These are phyloP conservation scores for Amoeboaphelidium occidentale DNA, from an alignment of 371 early-diverging fungal genomes.

Conservation along the genomic window DNA sequence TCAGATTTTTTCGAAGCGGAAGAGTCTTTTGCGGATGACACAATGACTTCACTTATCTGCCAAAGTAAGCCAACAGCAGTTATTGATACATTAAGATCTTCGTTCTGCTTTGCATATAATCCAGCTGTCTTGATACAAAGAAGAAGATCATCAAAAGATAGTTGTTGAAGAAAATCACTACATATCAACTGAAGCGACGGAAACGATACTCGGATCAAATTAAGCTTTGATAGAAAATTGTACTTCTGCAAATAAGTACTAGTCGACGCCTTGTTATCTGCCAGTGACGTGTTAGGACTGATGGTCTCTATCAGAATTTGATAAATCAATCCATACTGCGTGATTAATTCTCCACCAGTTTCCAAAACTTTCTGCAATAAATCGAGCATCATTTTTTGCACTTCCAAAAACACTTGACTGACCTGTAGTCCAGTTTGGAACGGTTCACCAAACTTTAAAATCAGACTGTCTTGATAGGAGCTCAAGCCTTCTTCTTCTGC, in stretches of 20 bases:
- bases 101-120: conserved; percentile 51
- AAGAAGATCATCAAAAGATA: conserved; percentile 44
- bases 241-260: no score
- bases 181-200: conserved; percentile 84
- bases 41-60: conserved; percentile 33
- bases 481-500: no score
- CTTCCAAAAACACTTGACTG: conserved; percentile 34
- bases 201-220: conserved; percentile 60
- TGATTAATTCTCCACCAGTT: conserved; percentile 65
- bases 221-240: no score
- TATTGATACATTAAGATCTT: conserved; percentile 80
- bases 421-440: no score
- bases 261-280: no score
- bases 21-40: conserved; percentile 5
- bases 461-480: no score
- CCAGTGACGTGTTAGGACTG: no score
- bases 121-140: conserved; percentile 59
- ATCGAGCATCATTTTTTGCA: conserved; percentile 60
- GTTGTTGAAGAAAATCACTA: conserved; percentile 61
- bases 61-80: conserved; percentile 79
- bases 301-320: no score
- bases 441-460: no score
- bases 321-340: conserved; percentile 47
- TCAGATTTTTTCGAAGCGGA: not conserved
- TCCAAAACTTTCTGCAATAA: conserved; percentile 69